These are phyloP conservation scores for Handroanthus guayacan DNA, from an alignment of 257 asterid species.

Conservation along the genomic window DNA sequence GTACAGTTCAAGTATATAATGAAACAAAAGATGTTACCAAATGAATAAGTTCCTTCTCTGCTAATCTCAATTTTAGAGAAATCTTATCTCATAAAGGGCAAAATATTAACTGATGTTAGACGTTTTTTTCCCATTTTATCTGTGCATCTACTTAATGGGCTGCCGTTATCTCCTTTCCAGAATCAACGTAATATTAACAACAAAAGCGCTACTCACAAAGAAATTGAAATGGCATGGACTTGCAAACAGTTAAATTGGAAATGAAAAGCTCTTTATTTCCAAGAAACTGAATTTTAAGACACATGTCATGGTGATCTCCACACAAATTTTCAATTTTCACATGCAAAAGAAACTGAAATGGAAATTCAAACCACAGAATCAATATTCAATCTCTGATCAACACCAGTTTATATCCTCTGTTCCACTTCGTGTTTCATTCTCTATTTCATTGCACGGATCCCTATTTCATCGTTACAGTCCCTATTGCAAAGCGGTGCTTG, in stretches of 20 bases:
- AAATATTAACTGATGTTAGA: background rate
- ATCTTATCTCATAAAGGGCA: background rate
- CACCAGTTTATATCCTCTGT: background rate
- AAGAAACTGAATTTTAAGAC: too few relatives aligned
- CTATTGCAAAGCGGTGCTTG: too few relatives aligned
- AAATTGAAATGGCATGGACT: background rate
- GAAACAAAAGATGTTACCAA: background rate
- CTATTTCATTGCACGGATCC: too few relatives aligned
- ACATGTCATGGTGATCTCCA: too few relatives aligned
- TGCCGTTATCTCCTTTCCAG: background rate
- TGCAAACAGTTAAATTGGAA: background rate
- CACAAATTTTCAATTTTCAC: slow-evolving; percentile 4
- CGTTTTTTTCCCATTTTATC: background rate
- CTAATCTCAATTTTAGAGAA: background rate
- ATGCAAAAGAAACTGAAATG: background rate
- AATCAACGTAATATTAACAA: background rate
- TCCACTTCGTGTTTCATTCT: background rate
- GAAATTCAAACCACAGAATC: background rate
- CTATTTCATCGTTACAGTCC: too few relatives aligned
- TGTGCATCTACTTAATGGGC: background rate
- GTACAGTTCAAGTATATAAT: background rate
- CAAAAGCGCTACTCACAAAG: background rate
- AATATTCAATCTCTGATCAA: background rate
- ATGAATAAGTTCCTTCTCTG: background rate
- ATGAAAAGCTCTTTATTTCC: too few relatives aligned